phyloP scores from a whole-genome alignment of 2,329 filamentous ascomycete genomes.

The Sporothrix phasma region DNA sequence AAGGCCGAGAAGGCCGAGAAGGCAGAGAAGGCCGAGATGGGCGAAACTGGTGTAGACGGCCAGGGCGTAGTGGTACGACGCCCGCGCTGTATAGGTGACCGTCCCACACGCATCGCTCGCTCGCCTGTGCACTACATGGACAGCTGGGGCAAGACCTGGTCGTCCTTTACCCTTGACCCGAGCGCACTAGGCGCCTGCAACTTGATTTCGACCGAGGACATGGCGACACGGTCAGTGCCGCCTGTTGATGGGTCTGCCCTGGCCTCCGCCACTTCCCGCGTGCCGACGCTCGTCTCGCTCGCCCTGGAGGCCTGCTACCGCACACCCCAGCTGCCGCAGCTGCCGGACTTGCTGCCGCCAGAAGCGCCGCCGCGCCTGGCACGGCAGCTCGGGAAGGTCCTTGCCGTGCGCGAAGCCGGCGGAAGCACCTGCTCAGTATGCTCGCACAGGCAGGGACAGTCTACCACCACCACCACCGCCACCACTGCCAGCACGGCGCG shows the following conservation, averaged over 20 bases:
- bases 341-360: conserved; percentile 35
- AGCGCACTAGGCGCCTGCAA: not conserved
- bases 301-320: conserved; percentile 38
- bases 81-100: not conserved
- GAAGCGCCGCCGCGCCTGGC: conserved; percentile 31
- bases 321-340: conserved; percentile 33
- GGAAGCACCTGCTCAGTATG: conserved; percentile 45
- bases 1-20: conserved; percentile 10
- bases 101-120: conserved; percentile 10
- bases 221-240: not conserved
- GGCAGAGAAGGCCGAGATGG: not conserved
- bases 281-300: conserved; percentile 43
- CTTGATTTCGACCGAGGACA: conserved; percentile 16
- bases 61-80: too few relatives aligned
- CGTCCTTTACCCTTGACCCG: conserved; percentile 2
- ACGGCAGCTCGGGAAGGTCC: conserved; percentile 31
- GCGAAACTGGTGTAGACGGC: too few relatives aligned
- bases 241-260: not conserved
- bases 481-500: too few relatives aligned
- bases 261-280: conserved; percentile 18
- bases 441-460: conserved; percentile 26
- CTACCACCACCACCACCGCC: too few relatives aligned
- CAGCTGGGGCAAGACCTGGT: conserved; percentile 13
- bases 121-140: conserved; percentile 19
- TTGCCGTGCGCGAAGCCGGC: conserved; percentile 36